Conservation (phyloP, 1,284 basidiomycete genomes). For the Takashimella koratensis region DNA sequence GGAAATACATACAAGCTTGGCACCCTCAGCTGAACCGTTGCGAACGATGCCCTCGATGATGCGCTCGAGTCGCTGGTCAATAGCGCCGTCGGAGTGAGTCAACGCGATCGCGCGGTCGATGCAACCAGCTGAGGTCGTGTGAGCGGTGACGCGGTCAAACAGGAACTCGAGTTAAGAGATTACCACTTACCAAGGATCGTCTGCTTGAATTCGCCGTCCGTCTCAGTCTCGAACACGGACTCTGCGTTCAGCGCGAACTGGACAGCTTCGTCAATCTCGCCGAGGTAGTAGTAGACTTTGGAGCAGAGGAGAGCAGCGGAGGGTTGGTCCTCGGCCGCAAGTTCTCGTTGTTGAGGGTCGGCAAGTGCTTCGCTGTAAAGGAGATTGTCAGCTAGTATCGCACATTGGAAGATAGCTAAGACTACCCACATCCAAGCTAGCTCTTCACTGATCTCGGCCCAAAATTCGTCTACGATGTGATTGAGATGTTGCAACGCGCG, state of each 20-base stretch:
- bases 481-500: conserved; percentile 82
- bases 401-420: not conserved
- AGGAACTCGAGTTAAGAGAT: not conserved
- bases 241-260: conserved; percentile 90
- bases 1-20: conserved; percentile 65
- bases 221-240: conserved; percentile 72
- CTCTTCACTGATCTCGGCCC: conserved; percentile 95
- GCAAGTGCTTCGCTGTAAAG: conserved; percentile 74
- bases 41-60: conserved; percentile 86
- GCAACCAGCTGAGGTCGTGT: conserved; percentile 78
- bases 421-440: conserved; percentile 74
- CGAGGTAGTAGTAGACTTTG: conserved; percentile 94
- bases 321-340: conserved; percentile 67
- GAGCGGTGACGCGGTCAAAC: conserved; percentile 2
- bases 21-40: conserved; percentile 76
- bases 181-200: conserved; percentile 77
- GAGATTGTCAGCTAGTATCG: conserved; percentile 1
- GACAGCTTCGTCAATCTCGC: conserved; percentile 86
- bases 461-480: conserved; percentile 83
- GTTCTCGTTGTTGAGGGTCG: conserved; percentile 63
- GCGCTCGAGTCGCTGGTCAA: conserved; percentile 70
- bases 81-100: conserved; percentile 51
- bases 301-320: conserved; percentile 83
- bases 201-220: conserved; percentile 79
- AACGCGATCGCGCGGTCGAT: conserved; percentile 80